phyloP scores from a whole-genome alignment of 345 rosid species.

The Gossypium sturtianum region DNA sequence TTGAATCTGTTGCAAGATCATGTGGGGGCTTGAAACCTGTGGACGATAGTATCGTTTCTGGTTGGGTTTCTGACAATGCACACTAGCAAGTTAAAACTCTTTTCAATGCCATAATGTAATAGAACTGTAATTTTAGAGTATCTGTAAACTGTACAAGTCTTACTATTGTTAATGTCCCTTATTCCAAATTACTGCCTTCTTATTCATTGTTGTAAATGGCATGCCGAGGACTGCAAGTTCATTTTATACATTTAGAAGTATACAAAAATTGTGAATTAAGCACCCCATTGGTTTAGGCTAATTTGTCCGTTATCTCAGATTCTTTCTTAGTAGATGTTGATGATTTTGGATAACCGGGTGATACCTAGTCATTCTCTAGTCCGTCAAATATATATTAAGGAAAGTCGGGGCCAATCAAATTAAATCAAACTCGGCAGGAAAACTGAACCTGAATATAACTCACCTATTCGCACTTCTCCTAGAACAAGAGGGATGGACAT shows the following conservation, averaged over 20 bases:
- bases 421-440: no score
- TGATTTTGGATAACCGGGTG: background rate
- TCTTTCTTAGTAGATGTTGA: background rate
- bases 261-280: background rate
- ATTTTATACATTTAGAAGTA: background rate
- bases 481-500: no score
- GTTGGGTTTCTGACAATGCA: constrained; percentile 58
- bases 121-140: background rate
- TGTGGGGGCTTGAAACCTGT: constrained; percentile 75
- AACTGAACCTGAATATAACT: no score
- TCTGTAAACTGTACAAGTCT: background rate
- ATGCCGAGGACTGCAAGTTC: background rate
- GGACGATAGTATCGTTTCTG: constrained; percentile 69
- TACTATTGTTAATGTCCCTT: background rate
- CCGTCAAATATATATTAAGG: background rate
- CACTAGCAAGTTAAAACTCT: constrained; percentile 17
- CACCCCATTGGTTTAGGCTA: background rate
- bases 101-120: background rate
- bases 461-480: no score
- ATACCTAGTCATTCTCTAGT: background rate
- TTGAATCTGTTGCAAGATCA: constrained; percentile 76
- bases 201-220: background rate
- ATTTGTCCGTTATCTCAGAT: background rate
- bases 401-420: no score
- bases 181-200: background rate